phyloP scores from a whole-genome alignment of 1,139 yeast genomes.

The Kazachstania sp. region DNA sequence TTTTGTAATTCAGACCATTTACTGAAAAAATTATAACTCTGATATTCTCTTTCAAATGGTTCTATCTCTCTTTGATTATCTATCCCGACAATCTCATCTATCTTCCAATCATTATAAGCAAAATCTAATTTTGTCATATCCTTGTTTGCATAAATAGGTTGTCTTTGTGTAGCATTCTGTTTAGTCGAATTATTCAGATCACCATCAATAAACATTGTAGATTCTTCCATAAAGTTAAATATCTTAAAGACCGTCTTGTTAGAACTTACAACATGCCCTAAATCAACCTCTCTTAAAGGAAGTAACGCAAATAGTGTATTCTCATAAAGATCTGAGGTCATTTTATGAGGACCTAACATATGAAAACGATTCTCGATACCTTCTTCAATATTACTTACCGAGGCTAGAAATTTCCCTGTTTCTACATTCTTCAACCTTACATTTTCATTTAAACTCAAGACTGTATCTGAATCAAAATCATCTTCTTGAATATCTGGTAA shows the following conservation, averaged over 20 bases:
- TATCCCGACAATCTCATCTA: conserved; percentile 50
- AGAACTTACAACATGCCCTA: conserved; percentile 52
- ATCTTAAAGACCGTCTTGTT: conserved; percentile 61
- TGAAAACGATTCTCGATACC: background rate
- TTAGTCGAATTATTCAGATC: background rate
- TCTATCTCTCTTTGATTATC: conserved; percentile 57
- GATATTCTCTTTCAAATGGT: conserved; percentile 28
- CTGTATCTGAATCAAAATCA: conserved; percentile 35
- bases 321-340: conserved; percentile 39
- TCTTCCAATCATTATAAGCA: conserved; percentile 59
- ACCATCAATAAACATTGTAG: background rate
- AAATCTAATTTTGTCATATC: background rate
- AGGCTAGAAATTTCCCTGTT: conserved; percentile 57
- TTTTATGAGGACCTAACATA: background rate
- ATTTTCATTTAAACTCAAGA: conserved; percentile 52
- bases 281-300: conserved; percentile 44
- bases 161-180: no score
- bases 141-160: background rate
- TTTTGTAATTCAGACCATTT: conserved; percentile 88
- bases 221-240: conserved; percentile 24
- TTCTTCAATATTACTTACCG: background rate
- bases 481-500: conserved; percentile 32
- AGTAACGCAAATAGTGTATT: conserved; percentile 76
- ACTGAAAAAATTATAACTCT: conserved; percentile 51
- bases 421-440: conserved; percentile 74